These are phyloP conservation scores for Citrus sinensis DNA, from an alignment of 345 rosid species.

Conservation along the genomic window DNA sequence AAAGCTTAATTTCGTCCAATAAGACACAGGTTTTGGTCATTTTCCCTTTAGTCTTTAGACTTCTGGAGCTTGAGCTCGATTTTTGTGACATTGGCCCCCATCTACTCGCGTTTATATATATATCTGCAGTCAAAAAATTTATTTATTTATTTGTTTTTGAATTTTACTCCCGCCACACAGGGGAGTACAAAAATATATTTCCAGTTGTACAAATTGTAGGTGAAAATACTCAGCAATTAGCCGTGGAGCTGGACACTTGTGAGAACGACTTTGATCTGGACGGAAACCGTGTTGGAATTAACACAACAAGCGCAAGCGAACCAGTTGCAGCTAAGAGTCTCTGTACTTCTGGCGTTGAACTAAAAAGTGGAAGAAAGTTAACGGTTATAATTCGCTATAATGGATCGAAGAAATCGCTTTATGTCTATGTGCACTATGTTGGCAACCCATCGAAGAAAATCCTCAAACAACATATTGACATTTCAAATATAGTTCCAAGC, in stretches of 20 bases:
- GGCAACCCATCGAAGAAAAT: slow-evolving; percentile 18
- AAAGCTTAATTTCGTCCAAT: no score
- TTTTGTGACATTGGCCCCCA: no score
- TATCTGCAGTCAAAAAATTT: no score
- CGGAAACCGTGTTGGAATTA: slow-evolving; percentile 30
- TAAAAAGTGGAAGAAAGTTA: slow-evolving; percentile 31
- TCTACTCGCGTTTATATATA: no score
- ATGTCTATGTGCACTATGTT: slow-evolving; percentile 23
- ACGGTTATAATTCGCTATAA: slow-evolving; percentile 16
- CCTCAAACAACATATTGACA: slow-evolving; percentile 25
- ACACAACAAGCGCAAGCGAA: slow-evolving; percentile 15
- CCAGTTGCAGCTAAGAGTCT: slow-evolving; percentile 19
- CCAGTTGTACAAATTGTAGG: background rate
- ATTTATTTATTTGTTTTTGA: no score
- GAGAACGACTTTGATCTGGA: slow-evolving; percentile 32
- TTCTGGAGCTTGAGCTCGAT: no score
- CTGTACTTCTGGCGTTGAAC: slow-evolving; percentile 23
- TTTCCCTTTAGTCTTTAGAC: no score
- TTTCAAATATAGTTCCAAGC: slow-evolving; percentile 20
- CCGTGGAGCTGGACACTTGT: slow-evolving; percentile 39
- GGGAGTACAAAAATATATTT: no score
- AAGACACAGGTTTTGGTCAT: no score
- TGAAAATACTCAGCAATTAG: slow-evolving; percentile 24
- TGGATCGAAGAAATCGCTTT: slow-evolving; percentile 11
- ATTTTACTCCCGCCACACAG: no score